These are phyloP conservation scores for Trichosporon sp. DNA, from an alignment of 1,284 basidiomycete genomes.

Conservation along the genomic window DNA sequence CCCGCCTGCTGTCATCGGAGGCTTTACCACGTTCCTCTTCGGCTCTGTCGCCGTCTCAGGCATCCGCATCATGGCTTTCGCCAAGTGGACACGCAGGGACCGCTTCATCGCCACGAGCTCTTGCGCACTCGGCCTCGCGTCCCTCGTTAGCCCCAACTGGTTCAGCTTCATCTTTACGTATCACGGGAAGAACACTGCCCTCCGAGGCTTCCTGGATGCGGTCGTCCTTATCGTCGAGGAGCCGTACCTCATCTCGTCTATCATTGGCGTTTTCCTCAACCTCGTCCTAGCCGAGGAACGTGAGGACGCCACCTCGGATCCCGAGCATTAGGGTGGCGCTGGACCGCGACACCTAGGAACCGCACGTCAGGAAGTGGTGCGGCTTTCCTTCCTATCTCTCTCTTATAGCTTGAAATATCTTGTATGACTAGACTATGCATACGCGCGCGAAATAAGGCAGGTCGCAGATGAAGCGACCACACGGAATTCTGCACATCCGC, in stretches of 20 bases:
- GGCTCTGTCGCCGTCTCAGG: slow-evolving; percentile 55
- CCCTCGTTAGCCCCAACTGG: slow-evolving; percentile 49
- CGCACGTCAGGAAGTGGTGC: not conserved
- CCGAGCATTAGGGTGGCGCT: not conserved
- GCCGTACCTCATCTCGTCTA: slow-evolving; percentile 42
- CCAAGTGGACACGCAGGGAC: slow-evolving; percentile 63
- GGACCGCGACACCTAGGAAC: not conserved
- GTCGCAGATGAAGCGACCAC: too few relatives aligned
- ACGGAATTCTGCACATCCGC: too few relatives aligned
- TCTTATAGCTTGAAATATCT: too few relatives aligned
- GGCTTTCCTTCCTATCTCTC: not conserved
- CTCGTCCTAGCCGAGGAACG: not conserved
- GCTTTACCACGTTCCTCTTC: slow-evolving; percentile 44
- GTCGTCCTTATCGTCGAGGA: slow-evolving; percentile 74
- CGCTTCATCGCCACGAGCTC: slow-evolving; percentile 66
- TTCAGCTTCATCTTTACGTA: slow-evolving; percentile 39
- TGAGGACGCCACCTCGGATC: not conserved
- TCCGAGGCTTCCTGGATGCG: slow-evolving; percentile 69
- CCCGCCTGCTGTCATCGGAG: slow-evolving; percentile 22
- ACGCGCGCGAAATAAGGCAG: too few relatives aligned
- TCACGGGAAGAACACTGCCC: slow-evolving; percentile 55
- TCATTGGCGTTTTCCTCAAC: slow-evolving; percentile 30
- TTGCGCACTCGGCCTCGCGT: slow-evolving; percentile 68
- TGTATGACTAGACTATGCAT: not conserved
- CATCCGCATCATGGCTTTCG: slow-evolving; percentile 63